Conservation (phyloP, 371 early-diverging fungal genomes). For the Enteropsectra breve region DNA sequence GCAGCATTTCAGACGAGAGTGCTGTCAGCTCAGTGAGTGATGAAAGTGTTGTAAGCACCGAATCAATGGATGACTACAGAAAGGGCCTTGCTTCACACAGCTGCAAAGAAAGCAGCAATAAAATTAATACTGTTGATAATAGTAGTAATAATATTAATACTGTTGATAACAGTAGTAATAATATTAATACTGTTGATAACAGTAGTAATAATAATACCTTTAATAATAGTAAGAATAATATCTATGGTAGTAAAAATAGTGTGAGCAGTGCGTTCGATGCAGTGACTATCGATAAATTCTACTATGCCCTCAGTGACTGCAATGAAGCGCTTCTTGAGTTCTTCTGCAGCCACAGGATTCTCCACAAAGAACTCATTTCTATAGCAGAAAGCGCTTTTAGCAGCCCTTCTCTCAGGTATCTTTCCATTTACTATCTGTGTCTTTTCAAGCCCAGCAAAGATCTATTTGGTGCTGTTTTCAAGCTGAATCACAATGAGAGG, state of each 20-base stretch:
- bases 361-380: neutral
- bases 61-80: too few relatives aligned
- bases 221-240: conserved; percentile 4
- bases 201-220: neutral
- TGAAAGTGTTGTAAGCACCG: too few relatives aligned
- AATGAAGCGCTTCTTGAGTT: neutral
- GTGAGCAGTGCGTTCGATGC: neutral
- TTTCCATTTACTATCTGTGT: conserved; percentile 17
- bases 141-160: neutral
- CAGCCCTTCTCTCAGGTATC: neutral
- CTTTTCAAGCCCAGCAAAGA: conserved; percentile 3
- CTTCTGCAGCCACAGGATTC: neutral
- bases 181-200: neutral
- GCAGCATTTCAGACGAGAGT: too few relatives aligned
- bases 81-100: neutral
- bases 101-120: neutral
- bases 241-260: neutral
- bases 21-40: too few relatives aligned
- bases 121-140: neutral
- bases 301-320: neutral
- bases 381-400: neutral
- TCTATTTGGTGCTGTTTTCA: neutral
- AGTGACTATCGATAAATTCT: neutral
- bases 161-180: neutral
- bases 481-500: conserved; percentile 11